Base-by-base conservation (phyloP, 2,329 filamentous ascomycete genomes). In the Colletotrichum tropicicola region DNA sequence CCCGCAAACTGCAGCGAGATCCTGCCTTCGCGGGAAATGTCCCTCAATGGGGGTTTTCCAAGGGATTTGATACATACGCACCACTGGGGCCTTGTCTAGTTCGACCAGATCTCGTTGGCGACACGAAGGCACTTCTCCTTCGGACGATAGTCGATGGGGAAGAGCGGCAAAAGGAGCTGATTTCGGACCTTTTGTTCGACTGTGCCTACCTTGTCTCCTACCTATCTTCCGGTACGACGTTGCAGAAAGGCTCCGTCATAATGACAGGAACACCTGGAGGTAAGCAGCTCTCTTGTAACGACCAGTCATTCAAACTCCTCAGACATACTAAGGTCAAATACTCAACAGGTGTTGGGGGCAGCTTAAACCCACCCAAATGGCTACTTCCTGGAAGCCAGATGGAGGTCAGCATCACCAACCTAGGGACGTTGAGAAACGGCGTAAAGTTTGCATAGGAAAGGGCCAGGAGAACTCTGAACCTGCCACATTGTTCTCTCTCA, bases 31-130 rank as follows among this genome's bases (percentile, higher is more conserved):
- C 85, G 0, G 85, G 85, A 0, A 78, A 74, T 0, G 82, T 87
- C 0, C 85, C 85, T 0, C 86, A 89, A 70, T 88, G 83, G 82
- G 80, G 82, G 0, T 88, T 87, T 67, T 81, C 78, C 15, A 88
- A 88, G 68, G 83, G 84, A 0, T 88, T 88, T 57, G 85, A 89
- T 67, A 85, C 79, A 0, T 88, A 79, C 67, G 83, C 83, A 0
- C 87, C 86, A 0, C 59, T 88, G 0, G 86, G 85, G 0, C 85
- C 85, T 0, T 76, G 75, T 37, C 72, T 88, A 1, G 82, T 88
- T 0, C 74, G 75, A 1, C 72, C 75, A 0, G 72, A 72, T 1
- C 59, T 85, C 0, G 70, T 88, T 0, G 70, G 73, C 0, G 80
- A 85, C 54, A 83, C 83, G 1, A 72, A 70, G 2, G 69, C 72